Evolutionary conservation across 2,329 filamentous ascomycete genomes (phyloP), one percentile per base, ranked within the genome.

Genomic region (Ascochyta koolunga): DNA sequence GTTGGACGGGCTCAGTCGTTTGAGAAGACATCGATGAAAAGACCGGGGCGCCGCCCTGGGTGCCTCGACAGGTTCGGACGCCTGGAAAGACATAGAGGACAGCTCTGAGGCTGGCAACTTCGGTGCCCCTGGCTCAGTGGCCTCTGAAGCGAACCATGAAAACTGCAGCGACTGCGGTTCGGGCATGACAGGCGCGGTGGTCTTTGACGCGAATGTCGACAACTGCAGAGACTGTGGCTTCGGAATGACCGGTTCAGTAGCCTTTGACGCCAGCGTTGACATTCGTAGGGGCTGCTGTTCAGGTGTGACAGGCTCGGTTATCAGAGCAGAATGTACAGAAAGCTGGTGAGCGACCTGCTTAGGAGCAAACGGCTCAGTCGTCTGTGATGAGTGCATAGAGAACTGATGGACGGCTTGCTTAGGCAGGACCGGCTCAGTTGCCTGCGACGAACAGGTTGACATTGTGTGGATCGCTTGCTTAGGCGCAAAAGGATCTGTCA

Each of bases 111-210:
- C 43, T 19, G 35, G 21, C 40, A 39, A 27, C 27, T 50, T 59
- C 1, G 51, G 58, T 27, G 46, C 8, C 13, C 52, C 19, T 2
- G 59, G 72, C 54, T 74, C 69, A n/a, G 65, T 67, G 25, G 56
- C 44, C 35, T 64, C 57, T 1, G 59, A 57, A 9, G 59, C 59
- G 18, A 68, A 41, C n/a, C 47, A 52, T 7, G 69, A 71, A 10
- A 62, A 55, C 25, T 59, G 59, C 35, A 49, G 50, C 33, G 51
- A 40, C 19, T 54, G 51, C 5, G 39, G 36, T 36, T 54, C 49
- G 36, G 51, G 51, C 2, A 54, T 31, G 2, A 59, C 43, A 32
- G 68, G 67, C 50, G 74, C 72, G 4, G 61, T 69, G n/a, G 60
- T 47, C 33, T 61, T 58, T 15, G 60, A 58, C 15, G 58, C 59